Conservation (phyloP, 2,329 filamentous ascomycete species). For the Hymenoscyphus repandus region DNA sequence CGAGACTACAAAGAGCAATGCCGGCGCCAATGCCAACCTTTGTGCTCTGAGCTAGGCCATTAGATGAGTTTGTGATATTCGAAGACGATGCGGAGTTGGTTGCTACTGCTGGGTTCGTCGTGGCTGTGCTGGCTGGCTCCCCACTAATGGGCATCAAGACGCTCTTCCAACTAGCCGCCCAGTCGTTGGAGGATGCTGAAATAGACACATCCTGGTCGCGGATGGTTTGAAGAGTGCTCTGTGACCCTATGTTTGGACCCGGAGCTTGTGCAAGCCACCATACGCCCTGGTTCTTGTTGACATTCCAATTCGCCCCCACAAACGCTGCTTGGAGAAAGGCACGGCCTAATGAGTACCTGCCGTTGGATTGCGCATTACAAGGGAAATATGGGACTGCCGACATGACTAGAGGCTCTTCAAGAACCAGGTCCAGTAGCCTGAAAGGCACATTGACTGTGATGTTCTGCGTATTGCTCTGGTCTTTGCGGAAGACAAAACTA, state of each 20-base stretch:
- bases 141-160: neutral
- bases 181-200: conserved; percentile 4
- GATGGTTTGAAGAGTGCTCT: neutral
- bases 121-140: neutral
- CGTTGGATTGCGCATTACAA: conserved; percentile 10
- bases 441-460: conserved; percentile 28
- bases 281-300: neutral
- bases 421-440: conserved; percentile 17
- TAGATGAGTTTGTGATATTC: neutral
- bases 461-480: conserved; percentile 16
- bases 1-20: neutral
- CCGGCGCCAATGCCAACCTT: conserved; percentile 5
- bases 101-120: neutral
- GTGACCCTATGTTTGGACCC: conserved; percentile 18
- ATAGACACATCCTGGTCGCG: conserved; percentile 4
- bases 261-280: conserved; percentile 31
- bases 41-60: neutral
- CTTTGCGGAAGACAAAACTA: conserved; percentile 29
- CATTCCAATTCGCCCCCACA: conserved; percentile 29
- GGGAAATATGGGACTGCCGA: conserved; percentile 17
- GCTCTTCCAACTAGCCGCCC: conserved; percentile 11
- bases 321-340: conserved; percentile 36
- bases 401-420: conserved; percentile 11
- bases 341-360: conserved; percentile 28
- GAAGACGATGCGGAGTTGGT: neutral